Conservation (phyloP, 2,329 filamentous ascomycete genomes). For the Pestalotiopsis sp. region DNA sequence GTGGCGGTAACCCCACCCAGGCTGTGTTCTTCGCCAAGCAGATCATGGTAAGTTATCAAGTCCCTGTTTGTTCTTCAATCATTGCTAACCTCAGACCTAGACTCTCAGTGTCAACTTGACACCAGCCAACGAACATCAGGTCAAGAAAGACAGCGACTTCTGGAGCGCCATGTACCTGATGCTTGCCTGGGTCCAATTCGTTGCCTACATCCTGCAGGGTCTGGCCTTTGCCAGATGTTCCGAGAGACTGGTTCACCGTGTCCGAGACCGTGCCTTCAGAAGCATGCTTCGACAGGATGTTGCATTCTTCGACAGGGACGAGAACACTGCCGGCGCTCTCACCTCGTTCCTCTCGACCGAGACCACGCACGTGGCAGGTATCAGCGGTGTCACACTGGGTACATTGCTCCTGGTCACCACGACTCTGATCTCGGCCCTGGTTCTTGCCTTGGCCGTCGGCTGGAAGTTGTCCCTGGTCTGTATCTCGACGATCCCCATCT, state of each 20-base stretch:
- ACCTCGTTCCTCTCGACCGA: constrained; percentile 88
- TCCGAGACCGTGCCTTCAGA: constrained; percentile 80
- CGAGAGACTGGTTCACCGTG: constrained; percentile 81
- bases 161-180: constrained; percentile 90
- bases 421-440: constrained; percentile 74
- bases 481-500: constrained; percentile 73
- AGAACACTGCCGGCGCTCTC: constrained; percentile 85
- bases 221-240: constrained; percentile 80
- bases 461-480: constrained; percentile 90
- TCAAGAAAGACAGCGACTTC: constrained; percentile 75
- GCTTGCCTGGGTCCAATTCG: constrained; percentile 72
- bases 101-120: constrained; percentile 42
- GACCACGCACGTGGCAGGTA: constrained; percentile 83
- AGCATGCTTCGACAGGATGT: constrained; percentile 92
- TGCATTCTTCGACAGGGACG: constrained; percentile 83
- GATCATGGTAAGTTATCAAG: constrained; percentile 56
- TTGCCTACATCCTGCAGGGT: constrained; percentile 69
- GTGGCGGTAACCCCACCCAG: constrained; percentile 75
- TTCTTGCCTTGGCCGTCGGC: constrained; percentile 70
- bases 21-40: constrained; percentile 88
- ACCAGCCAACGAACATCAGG: constrained; percentile 47
- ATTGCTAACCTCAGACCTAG: constrained; percentile 22
- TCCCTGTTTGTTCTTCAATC: not conserved
- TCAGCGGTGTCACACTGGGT: constrained; percentile 84
- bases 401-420: constrained; percentile 80